These are phyloP conservation scores for Neurospora sp. DNA, from an alignment of 495 filamentous ascomycete species.

Conservation along the genomic window DNA sequence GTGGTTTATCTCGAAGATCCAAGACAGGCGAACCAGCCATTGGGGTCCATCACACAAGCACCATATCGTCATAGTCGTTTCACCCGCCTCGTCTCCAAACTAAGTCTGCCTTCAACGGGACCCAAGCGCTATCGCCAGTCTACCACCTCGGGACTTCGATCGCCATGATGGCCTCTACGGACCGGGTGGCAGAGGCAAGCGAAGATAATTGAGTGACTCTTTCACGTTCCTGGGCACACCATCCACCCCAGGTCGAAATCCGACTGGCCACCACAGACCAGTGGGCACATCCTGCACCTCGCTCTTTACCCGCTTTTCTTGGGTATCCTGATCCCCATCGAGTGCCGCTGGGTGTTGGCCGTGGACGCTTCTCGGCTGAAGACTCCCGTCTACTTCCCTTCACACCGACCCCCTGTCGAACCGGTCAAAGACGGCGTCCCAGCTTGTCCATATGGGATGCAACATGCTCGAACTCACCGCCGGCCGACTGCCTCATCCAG, in stretches of 20 bases:
- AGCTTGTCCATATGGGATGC: neutral
- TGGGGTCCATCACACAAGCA: neutral
- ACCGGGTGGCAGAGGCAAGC: neutral
- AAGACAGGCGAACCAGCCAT: neutral
- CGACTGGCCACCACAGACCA: neutral
- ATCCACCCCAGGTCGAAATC: neutral
- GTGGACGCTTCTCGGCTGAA: conserved; percentile 14
- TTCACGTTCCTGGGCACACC: neutral
- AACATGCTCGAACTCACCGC: neutral
- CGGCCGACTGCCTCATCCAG: neutral
- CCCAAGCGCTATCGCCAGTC: neutral
- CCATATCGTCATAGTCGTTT: neutral
- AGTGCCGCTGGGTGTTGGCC: neutral
- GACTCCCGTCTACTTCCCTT: conserved; percentile 3
- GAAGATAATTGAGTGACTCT: neutral
- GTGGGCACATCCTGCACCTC: neutral
- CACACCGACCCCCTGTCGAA: neutral
- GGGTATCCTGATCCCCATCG: neutral
- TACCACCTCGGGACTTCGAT: neutral
- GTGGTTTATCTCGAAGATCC: neutral
- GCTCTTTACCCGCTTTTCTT: neutral
- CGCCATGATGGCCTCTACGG: neutral
- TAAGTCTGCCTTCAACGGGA: neutral
- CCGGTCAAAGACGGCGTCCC: neutral
- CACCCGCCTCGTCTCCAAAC: neutral